Conservation (phyloP, 192 early-diverging fungal species). For the Coemansia sp. region DNA sequence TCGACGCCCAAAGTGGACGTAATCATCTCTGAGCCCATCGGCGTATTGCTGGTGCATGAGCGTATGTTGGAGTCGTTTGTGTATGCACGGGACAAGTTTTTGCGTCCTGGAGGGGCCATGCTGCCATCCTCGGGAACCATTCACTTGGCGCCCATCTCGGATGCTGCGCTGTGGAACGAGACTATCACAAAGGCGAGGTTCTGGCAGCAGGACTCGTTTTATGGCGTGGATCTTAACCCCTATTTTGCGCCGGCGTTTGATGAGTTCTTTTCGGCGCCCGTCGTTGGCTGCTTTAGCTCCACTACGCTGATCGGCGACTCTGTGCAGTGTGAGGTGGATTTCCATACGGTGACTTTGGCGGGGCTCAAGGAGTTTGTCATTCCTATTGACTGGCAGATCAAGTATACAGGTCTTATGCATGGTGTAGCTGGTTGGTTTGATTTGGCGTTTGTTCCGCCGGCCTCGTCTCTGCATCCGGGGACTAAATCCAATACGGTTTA, state of each 20-base stretch:
- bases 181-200: constrained; percentile 92
- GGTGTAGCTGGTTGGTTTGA: constrained; percentile 99
- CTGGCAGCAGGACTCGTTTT: constrained; percentile 88
- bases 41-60: constrained; percentile 96
- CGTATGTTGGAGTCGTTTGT: constrained; percentile 76
- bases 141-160: constrained; percentile 84
- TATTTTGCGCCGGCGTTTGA: constrained; percentile 83
- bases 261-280: constrained; percentile 82
- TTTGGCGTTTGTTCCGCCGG: constrained; percentile 74
- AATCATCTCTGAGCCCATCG: constrained; percentile 97
- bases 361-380: constrained; percentile 86
- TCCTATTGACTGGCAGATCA: constrained; percentile 78
- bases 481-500: constrained; percentile 61
- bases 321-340: constrained; percentile 75
- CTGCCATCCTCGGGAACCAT: constrained; percentile 91
- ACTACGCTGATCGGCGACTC: constrained; percentile 73
- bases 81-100: constrained; percentile 74
- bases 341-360: constrained; percentile 76
- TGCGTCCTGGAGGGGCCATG: constrained; percentile 93
- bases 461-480: constrained; percentile 35
- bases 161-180: constrained; percentile 83
- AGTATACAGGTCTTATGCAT: constrained; percentile 90
- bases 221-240: constrained; percentile 89
- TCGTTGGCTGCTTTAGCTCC: constrained; percentile 93
- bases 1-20: constrained; percentile 85